Evolutionary conservation across 371 early-diverging fungal species (phyloP).

Genomic region (Rhizopus sp.): DNA sequence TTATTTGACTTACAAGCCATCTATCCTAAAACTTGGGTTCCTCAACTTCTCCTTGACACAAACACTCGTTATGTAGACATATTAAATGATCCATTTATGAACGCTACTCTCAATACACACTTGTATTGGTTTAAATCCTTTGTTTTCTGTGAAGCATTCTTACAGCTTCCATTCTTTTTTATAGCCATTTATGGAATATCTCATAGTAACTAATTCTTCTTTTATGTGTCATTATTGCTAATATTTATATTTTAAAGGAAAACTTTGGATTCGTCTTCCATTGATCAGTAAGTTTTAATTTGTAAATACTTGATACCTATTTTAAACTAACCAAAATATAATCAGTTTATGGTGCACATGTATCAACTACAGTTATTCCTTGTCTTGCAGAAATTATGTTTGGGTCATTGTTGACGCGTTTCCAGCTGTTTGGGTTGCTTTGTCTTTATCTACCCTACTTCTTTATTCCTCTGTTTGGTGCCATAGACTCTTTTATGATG

Average conservation of each 20-base stretch:
- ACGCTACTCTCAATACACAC: slow-evolving; percentile 3
- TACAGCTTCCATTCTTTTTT: slow-evolving; percentile 29
- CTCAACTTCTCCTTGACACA: slow-evolving; percentile 10
- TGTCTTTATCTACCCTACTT: slow-evolving; percentile 22
- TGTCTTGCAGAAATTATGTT: slow-evolving; percentile 15
- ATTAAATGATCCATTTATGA: slow-evolving; percentile 23
- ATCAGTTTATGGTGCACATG: slow-evolving; percentile 28
- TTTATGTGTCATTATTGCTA: not conserved
- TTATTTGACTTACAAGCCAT: slow-evolving; percentile 21
- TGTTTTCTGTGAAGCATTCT: slow-evolving; percentile 24
- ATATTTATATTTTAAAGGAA: slow-evolving; percentile 5
- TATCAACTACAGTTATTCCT: slow-evolving; percentile 24
- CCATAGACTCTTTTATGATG: slow-evolving; percentile 10
- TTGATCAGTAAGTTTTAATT: slow-evolving; percentile 15
- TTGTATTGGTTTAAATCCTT: slow-evolving; percentile 26
- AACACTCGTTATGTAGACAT: slow-evolving; percentile 8
- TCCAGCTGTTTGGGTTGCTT: slow-evolving; percentile 14
- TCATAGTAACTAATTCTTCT: slow-evolving; percentile 13
- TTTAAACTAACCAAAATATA: not conserved
- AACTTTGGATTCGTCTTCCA: slow-evolving; percentile 29
- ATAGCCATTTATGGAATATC: slow-evolving; percentile 24
- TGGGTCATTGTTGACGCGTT: slow-evolving; percentile 7
- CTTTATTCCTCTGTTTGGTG: slow-evolving; percentile 19
- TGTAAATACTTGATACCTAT: not conserved
- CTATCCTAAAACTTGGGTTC: slow-evolving; percentile 19